Evolutionary conservation across 768 basidiomycete genomes (phyloP), one percentile per base, ranked within the genome.

Genomic region (Pleurotus ostreatus): DNA sequence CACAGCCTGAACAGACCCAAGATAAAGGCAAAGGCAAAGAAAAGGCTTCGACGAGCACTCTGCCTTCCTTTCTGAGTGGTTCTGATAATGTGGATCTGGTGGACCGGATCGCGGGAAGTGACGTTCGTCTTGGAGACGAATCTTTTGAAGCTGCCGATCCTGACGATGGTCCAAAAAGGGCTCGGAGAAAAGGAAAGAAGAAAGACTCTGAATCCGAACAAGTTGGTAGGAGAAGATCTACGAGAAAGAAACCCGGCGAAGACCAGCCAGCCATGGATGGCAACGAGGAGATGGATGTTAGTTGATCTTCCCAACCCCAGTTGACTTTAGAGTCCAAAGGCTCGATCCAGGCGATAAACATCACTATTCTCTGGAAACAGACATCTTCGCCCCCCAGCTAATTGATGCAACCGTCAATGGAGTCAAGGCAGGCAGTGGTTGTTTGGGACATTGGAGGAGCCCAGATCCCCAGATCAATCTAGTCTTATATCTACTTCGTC

Each of bases 101-200:
- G 1, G 65, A 70, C 55, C 64, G 64, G 5, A 59, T 71, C 38
- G 66, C 70, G 7, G 71, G 71, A 18, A 72, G 70, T 59, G 58
- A 46, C 26, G 63, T 41, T 2, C 63, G 64, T 25, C 16, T 55
- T 18, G 55, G 58, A 40, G 25, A 34, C 5, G 45, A 54, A 45
- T 34, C 26, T 7, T 18, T 20, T 7, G 49, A 45, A 18, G 51
- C 8, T 41, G 38, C 22, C 11, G 16, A 12, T 22, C 18, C 15
- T 13, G 51, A 51, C 7, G 49, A 51, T 37, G 30, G 15, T 16
- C 49, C 25, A n/a, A 13, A 38, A 25, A 53, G 41, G n/a, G 37
- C 22, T 4, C 13, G 37, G 51, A 53, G 22, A 15, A 43, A 13
- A 52, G 34, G 43, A 12, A 37, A 47, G 41, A 48, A 37, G 39